Evolutionary conservation across 345 rosid species (phyloP).

Genomic region (Eucalyptus coolabah): DNA sequence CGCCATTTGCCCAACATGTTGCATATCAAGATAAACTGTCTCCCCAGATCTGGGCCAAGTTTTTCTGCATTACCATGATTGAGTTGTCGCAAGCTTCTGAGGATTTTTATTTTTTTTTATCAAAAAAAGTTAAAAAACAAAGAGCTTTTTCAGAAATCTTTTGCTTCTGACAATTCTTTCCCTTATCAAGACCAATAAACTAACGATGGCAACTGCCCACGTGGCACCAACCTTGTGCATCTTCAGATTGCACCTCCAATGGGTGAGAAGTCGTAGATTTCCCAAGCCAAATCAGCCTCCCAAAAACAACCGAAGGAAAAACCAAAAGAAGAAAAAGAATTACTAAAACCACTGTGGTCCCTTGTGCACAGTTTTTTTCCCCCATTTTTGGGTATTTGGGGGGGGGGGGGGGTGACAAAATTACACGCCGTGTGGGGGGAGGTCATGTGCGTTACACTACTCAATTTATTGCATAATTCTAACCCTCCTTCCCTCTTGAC

Average conservation of each 20-base stretch:
- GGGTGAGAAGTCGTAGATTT: constrained; percentile 1
- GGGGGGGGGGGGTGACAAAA: background rate
- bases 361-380: background rate
- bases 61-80: background rate
- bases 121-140: background rate
- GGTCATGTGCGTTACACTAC: background rate
- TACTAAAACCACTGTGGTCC: background rate
- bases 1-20: background rate
- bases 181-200: background rate
- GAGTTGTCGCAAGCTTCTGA: background rate
- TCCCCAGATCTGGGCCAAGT: background rate
- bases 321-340: background rate
- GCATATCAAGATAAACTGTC: background rate
- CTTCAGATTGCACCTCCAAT: background rate
- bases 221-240: background rate
- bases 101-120: background rate
- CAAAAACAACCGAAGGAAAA: background rate
- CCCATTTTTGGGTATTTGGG: background rate
- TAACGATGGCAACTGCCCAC: background rate
- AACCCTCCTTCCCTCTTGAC: background rate
- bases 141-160: background rate
- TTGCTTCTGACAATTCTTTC: background rate
- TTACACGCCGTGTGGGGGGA: background rate
- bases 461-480: background rate
- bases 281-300: background rate